Evolutionary conservation across 2,329 filamentous ascomycete species (phyloP), one percentile per base, ranked within the genome.

Genomic region (Apiospora arundinis): DNA sequence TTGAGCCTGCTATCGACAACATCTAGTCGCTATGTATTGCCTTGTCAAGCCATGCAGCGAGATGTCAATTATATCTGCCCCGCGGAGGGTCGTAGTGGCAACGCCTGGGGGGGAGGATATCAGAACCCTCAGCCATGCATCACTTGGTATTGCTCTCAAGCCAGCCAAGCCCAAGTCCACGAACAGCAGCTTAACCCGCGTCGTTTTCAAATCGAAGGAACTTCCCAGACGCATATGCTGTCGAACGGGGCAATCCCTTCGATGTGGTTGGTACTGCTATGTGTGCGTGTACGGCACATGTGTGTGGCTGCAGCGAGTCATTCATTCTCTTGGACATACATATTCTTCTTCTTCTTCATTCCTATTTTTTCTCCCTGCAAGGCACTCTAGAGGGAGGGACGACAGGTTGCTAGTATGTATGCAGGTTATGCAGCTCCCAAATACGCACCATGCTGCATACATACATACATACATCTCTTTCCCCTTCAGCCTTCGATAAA

Each of bases 211-310:
- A 40, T 21, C 9, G n/a, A 63, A 40, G 52, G 32, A 63, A 63
- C 56, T 63, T 63, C 56, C 56, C 56, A 63, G 56, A 18, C 56
- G 56, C 56, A 63, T 63, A 40, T 63, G 56, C 56, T 63, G 28
- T 40, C 32, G 56, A n/a, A 63, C 56, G 56, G 56, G 56, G 56
- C 32, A 40, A 21, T 40, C 21, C 18, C 12, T 5, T 40, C 18
- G 37, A 32, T 18, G 52, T 60, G 52, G 28, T 32, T 37, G 37
- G 52, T 60, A 60, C 21, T 60, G 28, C 6, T 32, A 28, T 28
- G 16, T 7, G 56, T 40, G 56, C 21, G 18, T 18, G 32, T 40
- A 40, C 32, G 28, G 37, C 32, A 63, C 56, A 63, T 28, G 56
- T 28, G 9, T 63, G 32, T 40, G 8, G 56, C n/a, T 32, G 56